A percentile compares a stretch with the other conserved stretches of the same genome.
phyloP scores from a whole-genome alignment of 2,329 filamentous ascomycete species.

The Colletotrichum endophyticum region DNA sequence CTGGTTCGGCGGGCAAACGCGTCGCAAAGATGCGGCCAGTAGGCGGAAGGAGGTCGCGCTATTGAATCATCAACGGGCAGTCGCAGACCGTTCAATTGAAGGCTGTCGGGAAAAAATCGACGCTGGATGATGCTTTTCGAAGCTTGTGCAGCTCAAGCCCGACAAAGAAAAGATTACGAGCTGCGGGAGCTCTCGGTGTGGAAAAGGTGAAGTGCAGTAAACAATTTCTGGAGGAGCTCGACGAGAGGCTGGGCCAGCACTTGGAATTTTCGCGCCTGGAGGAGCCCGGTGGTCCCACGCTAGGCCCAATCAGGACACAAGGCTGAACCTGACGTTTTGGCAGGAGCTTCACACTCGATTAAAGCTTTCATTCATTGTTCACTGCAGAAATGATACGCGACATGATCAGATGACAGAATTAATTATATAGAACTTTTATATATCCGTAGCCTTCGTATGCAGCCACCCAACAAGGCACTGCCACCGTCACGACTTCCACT shows the following conservation, averaged over 20 bases:
- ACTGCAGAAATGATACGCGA: not conserved
- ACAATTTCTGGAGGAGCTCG: conserved; percentile 33
- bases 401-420: not conserved
- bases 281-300: conserved; percentile 27
- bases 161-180: conserved; percentile 9
- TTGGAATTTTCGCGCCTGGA: conserved; percentile 40
- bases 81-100: conserved; percentile 15
- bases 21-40: conserved; percentile 22
- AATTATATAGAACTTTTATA: not conserved
- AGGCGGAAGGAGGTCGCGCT: conserved; percentile 21
- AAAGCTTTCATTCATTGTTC: not conserved
- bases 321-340: conserved; percentile 29
- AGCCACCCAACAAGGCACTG: fast-evolving
- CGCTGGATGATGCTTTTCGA: not conserved
- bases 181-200: conserved; percentile 8
- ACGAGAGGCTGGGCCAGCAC: conserved; percentile 34
- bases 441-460: not conserved
- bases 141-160: conserved; percentile 7
- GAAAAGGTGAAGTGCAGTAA: conserved; percentile 24
- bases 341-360: not conserved
- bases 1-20: conserved; percentile 10
- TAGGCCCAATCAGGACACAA: conserved; percentile 38
- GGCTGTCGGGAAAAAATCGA: not conserved
- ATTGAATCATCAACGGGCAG: conserved; percentile 33
- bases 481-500: not conserved